Evolutionary conservation across 1,284 basidiomycete species (phyloP).

Genomic region (Erythrobasidium hasegawianum): DNA sequence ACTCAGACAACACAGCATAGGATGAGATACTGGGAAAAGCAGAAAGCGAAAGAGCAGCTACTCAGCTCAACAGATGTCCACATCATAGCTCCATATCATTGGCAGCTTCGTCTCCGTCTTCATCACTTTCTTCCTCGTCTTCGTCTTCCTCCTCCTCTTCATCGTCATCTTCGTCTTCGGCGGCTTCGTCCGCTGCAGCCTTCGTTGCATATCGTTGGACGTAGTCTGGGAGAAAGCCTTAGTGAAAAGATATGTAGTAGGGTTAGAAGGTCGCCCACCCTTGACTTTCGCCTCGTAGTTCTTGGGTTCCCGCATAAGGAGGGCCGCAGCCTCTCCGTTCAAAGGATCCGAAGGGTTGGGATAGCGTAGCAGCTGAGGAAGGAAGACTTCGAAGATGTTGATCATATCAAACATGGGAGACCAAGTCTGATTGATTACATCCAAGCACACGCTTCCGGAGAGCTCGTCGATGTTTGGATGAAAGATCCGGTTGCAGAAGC

Average conservation of each 20-base stretch:
- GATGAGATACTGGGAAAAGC: too few relatives aligned
- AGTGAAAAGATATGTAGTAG: neutral
- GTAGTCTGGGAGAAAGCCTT: constrained; percentile 61
- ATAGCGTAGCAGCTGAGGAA: constrained; percentile 93
- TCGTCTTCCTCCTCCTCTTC: constrained; percentile 68
- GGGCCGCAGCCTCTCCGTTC: constrained; percentile 93
- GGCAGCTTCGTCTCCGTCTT: constrained; percentile 55
- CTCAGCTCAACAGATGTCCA: too few relatives aligned
- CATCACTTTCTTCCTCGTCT: constrained; percentile 37
- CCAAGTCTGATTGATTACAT: constrained; percentile 85
- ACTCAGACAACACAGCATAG: too few relatives aligned
- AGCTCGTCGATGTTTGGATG: constrained; percentile 58
- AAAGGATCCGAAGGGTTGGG: constrained; percentile 97
- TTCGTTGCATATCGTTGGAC: constrained; percentile 79
- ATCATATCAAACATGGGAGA: constrained; percentile 99
- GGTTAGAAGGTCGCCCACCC: constrained; percentile 56
- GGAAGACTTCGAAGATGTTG: constrained; percentile 98
- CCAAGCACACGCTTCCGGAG: constrained; percentile 73
- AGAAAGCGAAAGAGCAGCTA: too few relatives aligned
- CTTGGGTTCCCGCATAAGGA: constrained; percentile 94
- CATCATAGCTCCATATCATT: constrained; percentile 41
- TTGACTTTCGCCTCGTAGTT: constrained; percentile 89
- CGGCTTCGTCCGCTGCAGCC: constrained; percentile 62
- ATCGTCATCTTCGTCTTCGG: constrained; percentile 52
- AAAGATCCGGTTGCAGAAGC: constrained; percentile 99